Percentiles rank a stretch among this genome's conserved stretches.
Evolutionary conservation across 2,329 filamentous ascomycete species (phyloP).

Genomic region (Cladosporium velox): DNA sequence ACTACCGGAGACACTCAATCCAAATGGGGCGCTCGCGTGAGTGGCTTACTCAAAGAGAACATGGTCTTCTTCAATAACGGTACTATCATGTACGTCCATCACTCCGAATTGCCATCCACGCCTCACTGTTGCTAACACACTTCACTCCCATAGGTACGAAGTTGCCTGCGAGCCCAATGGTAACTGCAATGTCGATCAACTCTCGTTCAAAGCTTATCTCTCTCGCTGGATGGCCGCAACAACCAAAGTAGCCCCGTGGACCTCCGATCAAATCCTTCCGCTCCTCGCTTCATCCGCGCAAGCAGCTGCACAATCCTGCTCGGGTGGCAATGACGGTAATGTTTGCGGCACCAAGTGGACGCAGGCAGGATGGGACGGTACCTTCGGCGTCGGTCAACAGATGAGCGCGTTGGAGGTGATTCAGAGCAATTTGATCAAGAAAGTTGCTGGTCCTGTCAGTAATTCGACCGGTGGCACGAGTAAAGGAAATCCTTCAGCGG

Average conservation of each 20-base stretch:
- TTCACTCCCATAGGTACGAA: conserved; percentile 33
- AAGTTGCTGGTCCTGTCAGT: conserved; percentile 44
- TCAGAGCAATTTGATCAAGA: conserved; percentile 42
- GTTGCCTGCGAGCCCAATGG: conserved; percentile 46
- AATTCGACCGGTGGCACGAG: conserved; percentile 53
- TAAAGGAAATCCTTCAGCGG: conserved; percentile 47
- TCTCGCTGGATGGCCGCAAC: conserved; percentile 54
- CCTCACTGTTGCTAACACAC: conserved; percentile 34
- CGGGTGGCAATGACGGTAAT: conserved; percentile 48
- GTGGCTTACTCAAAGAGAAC: conserved; percentile 30
- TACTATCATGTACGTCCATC: conserved; percentile 30
- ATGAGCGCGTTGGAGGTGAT: conserved; percentile 56
- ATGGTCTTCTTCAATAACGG: conserved; percentile 45
- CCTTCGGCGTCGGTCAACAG: conserved; percentile 55
- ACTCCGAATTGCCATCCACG: not conserved
- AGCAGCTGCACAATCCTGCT: conserved; percentile 58
- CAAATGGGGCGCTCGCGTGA: conserved; percentile 30
- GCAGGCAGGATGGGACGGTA: conserved; percentile 45
- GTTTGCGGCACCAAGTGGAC: conserved; percentile 50
- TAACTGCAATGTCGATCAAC: conserved; percentile 48
- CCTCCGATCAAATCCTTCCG: conserved; percentile 52
- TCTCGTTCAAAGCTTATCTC: conserved; percentile 46
- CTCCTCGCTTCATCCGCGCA: conserved; percentile 55
- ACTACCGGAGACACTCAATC: conserved; percentile 28
- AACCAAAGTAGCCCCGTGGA: conserved; percentile 60